Percentiles rank a stretch among this genome's conserved stretches.
Evolutionary conservation across 768 basidiomycete genomes (phyloP).

Genomic region (Roridomyces roridus): DNA sequence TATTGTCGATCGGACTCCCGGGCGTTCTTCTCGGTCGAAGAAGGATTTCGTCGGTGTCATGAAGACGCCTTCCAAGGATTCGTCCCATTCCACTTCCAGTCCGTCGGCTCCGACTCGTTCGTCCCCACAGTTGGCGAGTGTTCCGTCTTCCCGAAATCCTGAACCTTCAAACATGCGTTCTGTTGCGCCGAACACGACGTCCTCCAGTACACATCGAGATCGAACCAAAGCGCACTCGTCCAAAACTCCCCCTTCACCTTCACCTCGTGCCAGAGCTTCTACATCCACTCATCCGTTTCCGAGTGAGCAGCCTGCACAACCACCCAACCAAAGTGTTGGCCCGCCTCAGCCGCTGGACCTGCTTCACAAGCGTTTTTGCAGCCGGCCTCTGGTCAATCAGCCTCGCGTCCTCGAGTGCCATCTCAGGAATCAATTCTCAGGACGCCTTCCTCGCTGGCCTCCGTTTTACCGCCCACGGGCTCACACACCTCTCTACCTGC

Average conservation of each 20-base stretch:
- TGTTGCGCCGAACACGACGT: too few species aligned
- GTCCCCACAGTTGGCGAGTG: neutral
- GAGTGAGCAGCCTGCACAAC: neutral
- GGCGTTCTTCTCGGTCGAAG: conserved; percentile 14
- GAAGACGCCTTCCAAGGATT: conserved; percentile 24
- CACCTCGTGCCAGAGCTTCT: conserved; percentile 1
- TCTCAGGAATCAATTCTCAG: conserved; percentile 61
- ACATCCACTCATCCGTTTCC: neutral
- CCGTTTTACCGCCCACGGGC: conserved; percentile 38
- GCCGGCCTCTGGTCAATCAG: too few species aligned
- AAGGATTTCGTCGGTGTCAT: conserved; percentile 16
- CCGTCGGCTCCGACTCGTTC: conserved; percentile 10
- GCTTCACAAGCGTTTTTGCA: neutral
- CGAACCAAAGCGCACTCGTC: neutral
- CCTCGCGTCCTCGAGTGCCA: conserved; percentile 39
- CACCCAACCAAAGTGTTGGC: neutral
- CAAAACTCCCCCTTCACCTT: neutral
- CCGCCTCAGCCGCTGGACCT: neutral
- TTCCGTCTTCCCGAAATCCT: too few species aligned
- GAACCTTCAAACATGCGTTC: too few species aligned
- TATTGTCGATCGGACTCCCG: neutral
- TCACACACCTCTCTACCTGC: conserved; percentile 47
- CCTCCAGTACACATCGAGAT: too few species aligned
- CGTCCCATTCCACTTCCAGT: conserved; percentile 13
- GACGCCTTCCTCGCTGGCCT: conserved; percentile 71